Evolutionary conservation across 164 flowering plant genomes (phyloP), one percentile per base, ranked within the genome.

Genomic region (Tetrastigma voinierianum): DNA sequence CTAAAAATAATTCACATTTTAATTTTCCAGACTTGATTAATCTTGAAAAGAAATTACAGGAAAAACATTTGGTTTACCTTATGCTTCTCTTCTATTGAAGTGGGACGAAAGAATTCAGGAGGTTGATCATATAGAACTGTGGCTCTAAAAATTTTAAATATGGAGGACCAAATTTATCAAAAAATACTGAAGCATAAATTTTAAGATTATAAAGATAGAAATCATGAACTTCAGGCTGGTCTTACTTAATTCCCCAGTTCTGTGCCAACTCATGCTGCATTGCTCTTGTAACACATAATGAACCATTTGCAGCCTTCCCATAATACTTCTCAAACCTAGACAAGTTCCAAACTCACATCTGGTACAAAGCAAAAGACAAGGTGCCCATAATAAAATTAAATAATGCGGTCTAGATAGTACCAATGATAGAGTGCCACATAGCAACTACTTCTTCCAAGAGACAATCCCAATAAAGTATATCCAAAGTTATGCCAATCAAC

Each of bases 401-500:
- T 2, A 67, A 12, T 46, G 60, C n/a, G 66, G 57, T 57, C 23
- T 51, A 25, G 21, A 46, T 10, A 9, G 51, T 84, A 94, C 98
- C 98, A 95, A 59, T 65, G 86, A 69, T 95, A 92, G 62, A 82
- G 67, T 48, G 85, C 67, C 43, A 92, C 98, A 80, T 90, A 87
- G 24, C 56, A 76, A 76, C 84, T 89, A 67, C 75, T 88, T 75
- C 97, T 82, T 71, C 98, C 98, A 59, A 95, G 81, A 58, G 97
- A 89, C 67, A 95, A 56, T 0, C 81, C 88, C 54, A 95, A 78
- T 54, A 95, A 66, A 10, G 98, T 95, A 63, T 90, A 89, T 68
- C 98, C 98, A 82, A 94, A 91, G 76, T 91, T 94, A 80, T 95
- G 98, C 98, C 96, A 90, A 83, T 95, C 98, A 51, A 95, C 70